Percentiles rank a stretch among this genome's conserved stretches.
Conservation (phyloP, 257 asterid species). For the Primulina huaijiensis region DNA sequence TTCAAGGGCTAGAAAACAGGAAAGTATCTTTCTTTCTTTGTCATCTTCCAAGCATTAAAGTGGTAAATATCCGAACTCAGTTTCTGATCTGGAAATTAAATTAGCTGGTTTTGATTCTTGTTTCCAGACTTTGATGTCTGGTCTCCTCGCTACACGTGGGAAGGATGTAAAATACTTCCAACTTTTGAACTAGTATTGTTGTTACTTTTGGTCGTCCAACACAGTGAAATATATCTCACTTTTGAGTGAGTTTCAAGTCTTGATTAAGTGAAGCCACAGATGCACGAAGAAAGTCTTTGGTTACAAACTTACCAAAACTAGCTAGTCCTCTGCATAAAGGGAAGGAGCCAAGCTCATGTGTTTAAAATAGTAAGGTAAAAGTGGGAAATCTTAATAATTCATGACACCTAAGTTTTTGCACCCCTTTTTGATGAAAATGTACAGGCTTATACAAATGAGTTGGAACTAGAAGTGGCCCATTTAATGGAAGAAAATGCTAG, state of each 20-base stretch:
- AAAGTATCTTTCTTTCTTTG: neutral
- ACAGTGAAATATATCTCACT: neutral
- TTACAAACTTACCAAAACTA: too few species aligned
- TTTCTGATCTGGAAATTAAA: too few species aligned
- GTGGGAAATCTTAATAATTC: too few species aligned
- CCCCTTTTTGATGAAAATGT: neutral
- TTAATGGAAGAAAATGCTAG: constrained; percentile 37
- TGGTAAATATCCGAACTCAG: too few species aligned
- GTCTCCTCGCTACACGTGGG: neutral
- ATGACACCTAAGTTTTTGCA: too few species aligned
- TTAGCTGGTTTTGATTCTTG: too few species aligned
- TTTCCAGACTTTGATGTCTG: neutral
- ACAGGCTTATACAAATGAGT: constrained; percentile 35
- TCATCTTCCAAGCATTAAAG: too few species aligned
- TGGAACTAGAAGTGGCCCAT: constrained; percentile 32
- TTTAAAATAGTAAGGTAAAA: too few species aligned
- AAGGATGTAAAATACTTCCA: neutral
- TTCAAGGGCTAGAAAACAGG: constrained; percentile 11
- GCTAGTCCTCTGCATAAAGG: too few species aligned
- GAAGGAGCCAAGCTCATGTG: neutral
- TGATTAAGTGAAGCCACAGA: too few species aligned
- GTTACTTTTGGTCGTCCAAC: neutral
- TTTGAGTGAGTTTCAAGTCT: neutral
- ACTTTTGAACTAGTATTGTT: neutral
- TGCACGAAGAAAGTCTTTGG: too few species aligned